Evolutionary conservation across 2,329 filamentous ascomycete genomes (phyloP).

Genomic region (Pyrenochaeta sp.): DNA sequence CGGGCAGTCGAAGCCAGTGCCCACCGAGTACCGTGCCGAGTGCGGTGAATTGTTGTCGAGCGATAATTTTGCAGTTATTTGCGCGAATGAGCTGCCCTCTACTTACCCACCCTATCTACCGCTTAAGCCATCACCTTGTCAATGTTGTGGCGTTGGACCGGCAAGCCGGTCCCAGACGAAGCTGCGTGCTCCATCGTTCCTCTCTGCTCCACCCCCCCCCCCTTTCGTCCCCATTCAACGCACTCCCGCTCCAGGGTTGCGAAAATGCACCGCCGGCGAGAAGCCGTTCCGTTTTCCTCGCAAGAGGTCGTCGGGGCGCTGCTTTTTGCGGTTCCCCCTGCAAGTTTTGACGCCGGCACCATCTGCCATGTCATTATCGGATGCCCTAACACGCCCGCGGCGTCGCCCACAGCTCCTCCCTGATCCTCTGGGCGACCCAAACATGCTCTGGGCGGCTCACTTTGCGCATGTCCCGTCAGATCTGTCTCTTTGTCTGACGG

Average conservation of each 20-base stretch:
- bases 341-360: conserved; percentile 8
- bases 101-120: conserved; percentile 11
- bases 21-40: conserved; percentile 16
- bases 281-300: conserved; percentile 1
- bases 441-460: conserved; percentile 14
- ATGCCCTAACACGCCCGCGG: conserved; percentile 33
- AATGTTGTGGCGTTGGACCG: conserved; percentile 28
- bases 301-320: conserved; percentile 6
- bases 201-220: conserved; percentile 11
- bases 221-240: no score
- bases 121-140: conserved; percentile 7
- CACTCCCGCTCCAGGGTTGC: conserved; percentile 18
- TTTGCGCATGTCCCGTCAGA: conserved; percentile 23
- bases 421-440: conserved; percentile 11
- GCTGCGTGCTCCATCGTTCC: conserved; percentile 13
- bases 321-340: conserved; percentile 19
- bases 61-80: conserved; percentile 14
- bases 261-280: conserved; percentile 11
- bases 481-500: conserved; percentile 3
- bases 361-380: conserved; percentile 25
- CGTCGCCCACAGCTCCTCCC: conserved; percentile 32
- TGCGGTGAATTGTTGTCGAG: conserved; percentile 13
- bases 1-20: conserved; percentile 13
- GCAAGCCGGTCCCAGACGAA: conserved; percentile 18
- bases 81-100: conserved; percentile 16